Conservation (phyloP, 768 basidiomycete species). For the Pleurotus tuoliensis region DNA sequence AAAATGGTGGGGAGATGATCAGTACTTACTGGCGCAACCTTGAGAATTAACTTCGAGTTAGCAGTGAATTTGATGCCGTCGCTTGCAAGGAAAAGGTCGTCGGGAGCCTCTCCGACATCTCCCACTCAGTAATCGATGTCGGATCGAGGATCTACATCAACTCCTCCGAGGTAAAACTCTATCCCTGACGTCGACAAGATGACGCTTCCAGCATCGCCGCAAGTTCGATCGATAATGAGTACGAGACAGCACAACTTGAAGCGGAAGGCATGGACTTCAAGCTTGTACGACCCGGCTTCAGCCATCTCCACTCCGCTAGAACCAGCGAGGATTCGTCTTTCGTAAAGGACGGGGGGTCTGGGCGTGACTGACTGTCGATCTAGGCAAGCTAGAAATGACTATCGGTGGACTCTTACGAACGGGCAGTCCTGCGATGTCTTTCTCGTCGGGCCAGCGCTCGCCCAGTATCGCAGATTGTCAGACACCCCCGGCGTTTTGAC, state of each 20-base stretch:
- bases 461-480: no score
- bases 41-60: no score
- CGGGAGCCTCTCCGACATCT: not conserved
- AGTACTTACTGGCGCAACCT: no score
- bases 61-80: not conserved
- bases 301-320: constrained; percentile 34
- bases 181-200: constrained; percentile 23
- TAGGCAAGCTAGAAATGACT: constrained; percentile 8
- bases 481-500: no score
- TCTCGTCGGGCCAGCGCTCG: no score
- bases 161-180: not conserved
- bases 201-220: constrained; percentile 24
- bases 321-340: constrained; percentile 53
- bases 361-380: no score
- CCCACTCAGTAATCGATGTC: not conserved
- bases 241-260: constrained; percentile 66
- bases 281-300: constrained; percentile 60
- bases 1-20: no score
- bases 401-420: constrained; percentile 24
- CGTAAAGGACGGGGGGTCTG: constrained; percentile 31
- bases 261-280: constrained; percentile 83
- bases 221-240: constrained; percentile 24
- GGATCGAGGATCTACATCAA: not conserved
- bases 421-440: constrained; percentile 43
- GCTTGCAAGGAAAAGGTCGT: not conserved